Evolutionary conservation across 768 basidiomycete genomes (phyloP), one percentile per base, ranked within the genome.

Genomic region (Crassisporium funariophilum): DNA sequence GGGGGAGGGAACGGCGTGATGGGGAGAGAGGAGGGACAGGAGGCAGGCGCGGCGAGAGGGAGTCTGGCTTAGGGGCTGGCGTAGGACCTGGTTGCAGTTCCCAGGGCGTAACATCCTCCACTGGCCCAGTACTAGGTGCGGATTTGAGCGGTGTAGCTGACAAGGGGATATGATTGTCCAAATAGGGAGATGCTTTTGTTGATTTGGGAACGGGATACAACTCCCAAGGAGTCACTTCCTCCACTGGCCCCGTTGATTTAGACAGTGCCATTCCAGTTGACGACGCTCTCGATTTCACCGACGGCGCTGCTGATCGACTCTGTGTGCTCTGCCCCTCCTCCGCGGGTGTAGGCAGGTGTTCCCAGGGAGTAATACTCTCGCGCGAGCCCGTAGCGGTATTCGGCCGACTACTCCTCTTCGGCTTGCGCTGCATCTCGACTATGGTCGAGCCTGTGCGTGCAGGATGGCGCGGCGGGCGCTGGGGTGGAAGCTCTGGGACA

Each of bases 101-200:
- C 71, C 69, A 70, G 37, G 69, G 69, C 4, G 68, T 69, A 34
- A 72, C 70, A 25, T 71, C 70, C 45, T 70, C 66, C 46, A 63
- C 49, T 12, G 66, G 56, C 4, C 67, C 71, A 36, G 67, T 62
- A 23, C 33, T 39, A 22, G 22, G 29, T 33, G 29, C 10, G 34
- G 44, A n/a, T 6, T 33, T 33, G 17, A 15, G 41, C 17, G 41
- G 41, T 4, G 41, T 43, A n/a, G 24, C 27, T 16, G 39, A n/a
- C 22, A 21, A 24, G 22, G 19, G 38, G 4, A 23, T 3, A 19
- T 33, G 5, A 16, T 23, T 6, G 33, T 13, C 19, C n/a, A 35
- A 44, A 13, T 44, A 35, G 21, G 17, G 11, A 19, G 15, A 13
- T 45, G 34, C 21, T 21, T 5, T 45, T n/a, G 25, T 23, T 35